Base-by-base conservation (phyloP, 2,329 filamentous ascomycete species). In the Xylariaceae sp. region DNA sequence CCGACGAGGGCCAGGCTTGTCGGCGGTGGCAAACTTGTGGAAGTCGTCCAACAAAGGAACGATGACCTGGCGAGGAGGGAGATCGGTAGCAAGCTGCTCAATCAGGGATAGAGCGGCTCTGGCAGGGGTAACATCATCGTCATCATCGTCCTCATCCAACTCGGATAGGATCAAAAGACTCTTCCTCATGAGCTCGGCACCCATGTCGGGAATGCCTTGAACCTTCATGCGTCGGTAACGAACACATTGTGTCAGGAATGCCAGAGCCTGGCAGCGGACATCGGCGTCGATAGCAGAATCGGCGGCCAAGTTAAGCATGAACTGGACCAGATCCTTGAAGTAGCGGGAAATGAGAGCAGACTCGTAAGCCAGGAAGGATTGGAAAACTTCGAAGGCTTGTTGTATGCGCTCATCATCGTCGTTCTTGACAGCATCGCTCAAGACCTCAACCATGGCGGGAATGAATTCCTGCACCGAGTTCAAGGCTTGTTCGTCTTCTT, bases 151-250 rank as follows among this genome's bases (percentile, higher is more conserved):
- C 47, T 89, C 86, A 57, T 90, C 89, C 17, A 97, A 85, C 79
- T 97, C 93, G 7, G 92, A 91, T 62, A 93, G 86, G 67, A 97
- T 93, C 71, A 93, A 84, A 75, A 97, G 85, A 71, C 89, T 87
- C 78, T 92, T 94, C 72, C 88, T 81, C 67, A 93, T 97, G 66
- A 99, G 83, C 73, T 91, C 85, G 69, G 93, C 87, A 61, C 91
- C 92, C 73, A 97, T 85, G 58, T 84, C 82, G 73, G 87, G 88
- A 76, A 97, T 87, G 62, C 84, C 89, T 78, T 97, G 94, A 57
- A 97, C 87, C 83, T 97, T 97, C 78, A 97, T 88, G 75, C 94
- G 95, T 71, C 93, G 87, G 79, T 93, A 97, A 65, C 89, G 87
- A 34, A 96, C 89, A 65, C 86, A 88, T 78, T 97, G 92, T 78